Percentiles rank a stretch among this genome's conserved stretches.
Evolutionary conservation across 2,329 filamentous ascomycete genomes (phyloP).

Genomic region (Alternaria brassicicola): DNA sequence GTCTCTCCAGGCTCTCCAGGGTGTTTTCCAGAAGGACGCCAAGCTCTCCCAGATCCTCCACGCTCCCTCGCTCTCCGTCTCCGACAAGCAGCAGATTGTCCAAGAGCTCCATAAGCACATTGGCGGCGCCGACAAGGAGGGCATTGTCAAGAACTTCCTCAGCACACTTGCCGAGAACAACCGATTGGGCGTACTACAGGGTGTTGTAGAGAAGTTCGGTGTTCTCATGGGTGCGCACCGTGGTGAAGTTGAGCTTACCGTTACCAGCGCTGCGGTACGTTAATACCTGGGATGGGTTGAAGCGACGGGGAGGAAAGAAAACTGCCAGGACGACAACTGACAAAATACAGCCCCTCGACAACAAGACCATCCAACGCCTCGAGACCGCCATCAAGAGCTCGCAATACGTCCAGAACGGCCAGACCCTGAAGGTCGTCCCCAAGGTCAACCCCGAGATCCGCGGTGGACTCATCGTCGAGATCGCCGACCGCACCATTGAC

Average conservation of each 20-base stretch:
- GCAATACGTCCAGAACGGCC: constrained; percentile 82
- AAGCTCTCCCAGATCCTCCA: constrained; percentile 79
- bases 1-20: constrained; percentile 73
- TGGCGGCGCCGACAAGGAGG: constrained; percentile 69
- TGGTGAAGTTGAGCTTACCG: constrained; percentile 90
- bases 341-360: constrained; percentile 74
- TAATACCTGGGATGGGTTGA: neutral
- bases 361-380: constrained; percentile 81
- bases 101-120: constrained; percentile 85
- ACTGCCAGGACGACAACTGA: constrained; percentile 14
- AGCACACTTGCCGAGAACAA: constrained; percentile 93
- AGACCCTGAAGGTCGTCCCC: constrained; percentile 98
- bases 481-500: constrained; percentile 97
- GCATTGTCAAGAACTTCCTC: constrained; percentile 94
- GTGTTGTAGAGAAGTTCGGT: constrained; percentile 84
- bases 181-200: constrained; percentile 80
- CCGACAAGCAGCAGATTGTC: constrained; percentile 86
- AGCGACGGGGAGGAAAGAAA: neutral
- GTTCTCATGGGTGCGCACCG: constrained; percentile 85
- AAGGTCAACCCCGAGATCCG: constrained; percentile 94
- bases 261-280: constrained; percentile 87
- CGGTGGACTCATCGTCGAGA: constrained; percentile 92
- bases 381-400: constrained; percentile 91
- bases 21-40: constrained; percentile 77
- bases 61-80: constrained; percentile 76